phyloP scores from a whole-genome alignment of 225 moss, liverwort and hornwort genomes.

The Climacium dendroides region DNA sequence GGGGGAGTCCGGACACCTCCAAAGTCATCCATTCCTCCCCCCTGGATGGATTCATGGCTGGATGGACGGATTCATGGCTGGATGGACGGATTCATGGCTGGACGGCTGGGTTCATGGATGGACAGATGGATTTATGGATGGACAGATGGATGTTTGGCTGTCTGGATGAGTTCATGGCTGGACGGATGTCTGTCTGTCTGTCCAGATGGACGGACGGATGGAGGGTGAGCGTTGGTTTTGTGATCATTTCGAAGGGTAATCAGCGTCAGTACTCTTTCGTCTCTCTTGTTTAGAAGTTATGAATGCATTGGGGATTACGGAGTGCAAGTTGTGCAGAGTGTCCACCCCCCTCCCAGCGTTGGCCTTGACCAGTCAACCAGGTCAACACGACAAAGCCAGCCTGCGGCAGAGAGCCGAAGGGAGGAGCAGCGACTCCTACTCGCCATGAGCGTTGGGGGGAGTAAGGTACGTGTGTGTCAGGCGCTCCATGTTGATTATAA shows the following conservation, averaged over 20 bases:
- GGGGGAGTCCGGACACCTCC: background rate
- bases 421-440: background rate
- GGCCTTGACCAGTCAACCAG: conserved; percentile 6
- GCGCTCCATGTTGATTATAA: conserved; percentile 7
- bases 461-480: background rate
- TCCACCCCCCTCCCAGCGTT: background rate
- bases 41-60: no score
- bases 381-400: conserved; percentile 16
- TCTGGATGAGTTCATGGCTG: no score
- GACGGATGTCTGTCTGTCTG: no score
- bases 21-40: background rate
- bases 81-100: no score
- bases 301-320: background rate
- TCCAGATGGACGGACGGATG: no score
- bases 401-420: background rate
- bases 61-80: no score
- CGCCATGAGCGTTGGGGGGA: background rate
- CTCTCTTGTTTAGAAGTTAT: conserved; percentile 1
- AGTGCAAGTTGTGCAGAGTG: background rate
- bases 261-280: background rate
- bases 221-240: no score
- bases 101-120: background rate
- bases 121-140: background rate
- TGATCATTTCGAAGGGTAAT: conserved; percentile 1
- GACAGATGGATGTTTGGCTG: no score